A percentile compares a stretch with the other conserved stretches of the same genome.
Conservation (phyloP, 768 basidiomycete species). For the Symmetrospora coprosmae region DNA sequence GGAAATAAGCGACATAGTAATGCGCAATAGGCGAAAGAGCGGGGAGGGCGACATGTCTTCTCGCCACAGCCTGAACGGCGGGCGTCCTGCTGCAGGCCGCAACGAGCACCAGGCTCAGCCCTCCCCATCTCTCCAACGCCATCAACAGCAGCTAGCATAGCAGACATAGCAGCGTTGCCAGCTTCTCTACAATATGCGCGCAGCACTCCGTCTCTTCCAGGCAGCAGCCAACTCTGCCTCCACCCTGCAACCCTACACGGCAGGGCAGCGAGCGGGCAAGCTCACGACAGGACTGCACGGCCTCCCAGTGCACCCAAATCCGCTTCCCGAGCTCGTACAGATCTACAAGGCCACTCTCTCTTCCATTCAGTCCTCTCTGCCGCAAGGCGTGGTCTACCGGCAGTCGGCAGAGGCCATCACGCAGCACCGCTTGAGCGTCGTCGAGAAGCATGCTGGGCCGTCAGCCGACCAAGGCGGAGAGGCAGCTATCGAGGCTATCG, state of each 20-base stretch:
- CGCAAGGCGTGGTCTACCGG: conserved; percentile 61
- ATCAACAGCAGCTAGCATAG: too few species aligned
- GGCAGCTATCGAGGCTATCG: conserved; percentile 44
- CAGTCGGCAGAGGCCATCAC: conserved; percentile 75
- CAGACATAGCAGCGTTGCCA: too few species aligned
- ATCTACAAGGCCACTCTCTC: conserved; percentile 67
- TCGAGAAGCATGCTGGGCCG: conserved; percentile 41
- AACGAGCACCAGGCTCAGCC: too few species aligned
- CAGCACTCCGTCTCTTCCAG: conserved; percentile 4
- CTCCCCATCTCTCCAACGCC: too few species aligned
- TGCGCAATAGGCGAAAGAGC: too few species aligned
- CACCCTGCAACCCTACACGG: conserved; percentile 10
- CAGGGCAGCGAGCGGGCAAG: conserved; percentile 40
- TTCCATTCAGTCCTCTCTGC: conserved; percentile 52
- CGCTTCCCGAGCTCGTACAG: conserved; percentile 59
- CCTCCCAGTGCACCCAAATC: conserved; percentile 66
- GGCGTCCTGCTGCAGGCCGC: too few species aligned
- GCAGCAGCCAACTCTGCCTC: background rate
- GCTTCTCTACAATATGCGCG: conserved; percentile 13
- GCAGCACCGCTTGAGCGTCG: conserved; percentile 57
- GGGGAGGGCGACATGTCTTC: too few species aligned
- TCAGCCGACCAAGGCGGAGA: conserved; percentile 48
- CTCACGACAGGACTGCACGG: conserved; percentile 69
- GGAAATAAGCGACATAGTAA: too few species aligned
- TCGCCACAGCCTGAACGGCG: too few species aligned